A percentile compares a stretch with the other conserved stretches of the same genome.
phyloP scores from a whole-genome alignment of 352 stramenopile species.

The Paralagenidium karlingii region DNA sequence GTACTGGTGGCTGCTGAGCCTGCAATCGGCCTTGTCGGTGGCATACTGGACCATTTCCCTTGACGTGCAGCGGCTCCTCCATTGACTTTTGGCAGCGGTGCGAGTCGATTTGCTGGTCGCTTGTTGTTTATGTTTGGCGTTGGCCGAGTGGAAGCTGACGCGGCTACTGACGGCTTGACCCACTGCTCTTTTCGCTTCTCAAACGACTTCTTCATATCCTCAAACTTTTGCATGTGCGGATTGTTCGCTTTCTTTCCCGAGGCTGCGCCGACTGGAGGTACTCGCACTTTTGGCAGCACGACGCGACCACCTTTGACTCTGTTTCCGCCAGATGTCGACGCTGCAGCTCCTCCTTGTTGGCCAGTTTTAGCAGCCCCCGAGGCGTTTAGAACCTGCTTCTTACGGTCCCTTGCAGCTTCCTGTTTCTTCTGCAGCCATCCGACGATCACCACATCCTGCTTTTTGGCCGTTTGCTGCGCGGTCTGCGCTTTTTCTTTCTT shows the following conservation, averaged over 20 bases:
- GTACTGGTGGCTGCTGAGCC: too few species aligned
- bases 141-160: conserved; percentile 8
- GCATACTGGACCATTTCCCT: too few species aligned
- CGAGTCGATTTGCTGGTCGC: too few species aligned
- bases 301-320: conserved; percentile 3
- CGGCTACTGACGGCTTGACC: not conserved
- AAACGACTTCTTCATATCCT: conserved; percentile 51
- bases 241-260: conserved; percentile 44
- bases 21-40: too few species aligned
- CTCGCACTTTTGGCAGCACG: conserved; percentile 24
- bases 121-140: too few species aligned
- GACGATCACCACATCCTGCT: conserved; percentile 65
- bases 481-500: conserved; percentile 42
- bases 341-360: not conserved
- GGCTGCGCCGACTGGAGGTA: conserved; percentile 24
- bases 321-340: not conserved
- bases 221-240: conserved; percentile 41
- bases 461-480: conserved; percentile 16
- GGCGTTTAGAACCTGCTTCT: conserved; percentile 4
- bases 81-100: too few species aligned
- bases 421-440: conserved; percentile 60
- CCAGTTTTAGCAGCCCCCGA: conserved; percentile 3
- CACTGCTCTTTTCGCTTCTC: conserved; percentile 27
- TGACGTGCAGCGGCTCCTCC: too few species aligned
- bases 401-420: conserved; percentile 38